These are phyloP conservation scores for Candida labiduridarum DNA, from an alignment of 1,139 yeast species.

Conservation along the genomic window DNA sequence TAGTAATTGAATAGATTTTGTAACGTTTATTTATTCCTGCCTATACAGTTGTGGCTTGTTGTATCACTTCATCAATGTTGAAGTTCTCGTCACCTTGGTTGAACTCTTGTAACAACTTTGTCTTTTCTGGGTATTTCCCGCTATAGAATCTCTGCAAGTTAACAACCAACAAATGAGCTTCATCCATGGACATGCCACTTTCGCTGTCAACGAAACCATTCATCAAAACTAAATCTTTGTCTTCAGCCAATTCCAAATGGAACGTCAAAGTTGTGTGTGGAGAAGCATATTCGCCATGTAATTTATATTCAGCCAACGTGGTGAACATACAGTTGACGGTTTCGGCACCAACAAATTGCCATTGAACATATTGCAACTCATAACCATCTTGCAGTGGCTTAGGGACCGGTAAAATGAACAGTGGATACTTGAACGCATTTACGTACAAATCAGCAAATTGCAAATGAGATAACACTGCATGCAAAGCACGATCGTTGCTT, in stretches of 20 bases:
- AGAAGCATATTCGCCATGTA: constrained; percentile 88
- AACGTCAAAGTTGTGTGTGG: constrained; percentile 92
- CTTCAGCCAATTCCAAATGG: constrained; percentile 73
- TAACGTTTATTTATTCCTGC: background rate
- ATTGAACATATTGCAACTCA: constrained; percentile 91
- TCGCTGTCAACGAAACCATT: constrained; percentile 83
- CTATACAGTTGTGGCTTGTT: constrained; percentile 61
- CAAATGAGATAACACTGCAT: constrained; percentile 61
- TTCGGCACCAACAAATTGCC: constrained; percentile 85
- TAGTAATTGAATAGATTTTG: constrained; percentile 6
- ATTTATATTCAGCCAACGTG: constrained; percentile 87
- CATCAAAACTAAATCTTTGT: constrained; percentile 75
- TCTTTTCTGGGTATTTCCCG: constrained; percentile 44
- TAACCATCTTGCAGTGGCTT: constrained; percentile 52
- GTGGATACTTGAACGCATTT: constrained; percentile 75
- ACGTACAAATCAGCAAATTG: constrained; percentile 63
- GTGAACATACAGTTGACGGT: constrained; percentile 92
- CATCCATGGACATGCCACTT: constrained; percentile 62
- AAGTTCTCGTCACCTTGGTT: constrained; percentile 69
- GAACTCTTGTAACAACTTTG: constrained; percentile 65
- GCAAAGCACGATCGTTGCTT: constrained; percentile 57
- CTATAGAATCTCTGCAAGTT: constrained; percentile 91
- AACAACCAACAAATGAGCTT: constrained; percentile 76
- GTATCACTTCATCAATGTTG: constrained; percentile 64
- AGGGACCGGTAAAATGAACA: constrained; percentile 73